Conservation (phyloP, 306 rosid genomes). For the Senna tora region DNA sequence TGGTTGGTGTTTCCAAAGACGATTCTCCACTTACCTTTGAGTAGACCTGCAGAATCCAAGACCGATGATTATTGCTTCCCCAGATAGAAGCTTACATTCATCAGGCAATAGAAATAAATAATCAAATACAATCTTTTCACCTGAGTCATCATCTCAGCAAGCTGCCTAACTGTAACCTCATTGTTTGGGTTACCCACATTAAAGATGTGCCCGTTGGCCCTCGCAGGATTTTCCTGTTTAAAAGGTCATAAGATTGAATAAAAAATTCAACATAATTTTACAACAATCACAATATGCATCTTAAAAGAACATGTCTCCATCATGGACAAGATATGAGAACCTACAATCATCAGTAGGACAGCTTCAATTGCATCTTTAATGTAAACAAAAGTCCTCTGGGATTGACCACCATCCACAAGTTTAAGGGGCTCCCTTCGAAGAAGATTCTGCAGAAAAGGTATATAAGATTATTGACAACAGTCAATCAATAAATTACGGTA, state of each 20-base stretch:
- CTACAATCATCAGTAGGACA: constrained; percentile 89
- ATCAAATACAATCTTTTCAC: constrained; percentile 43
- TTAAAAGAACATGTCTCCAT: no score
- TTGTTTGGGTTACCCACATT: constrained; percentile 98
- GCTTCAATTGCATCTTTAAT: constrained; percentile 99
- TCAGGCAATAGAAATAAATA: no score
- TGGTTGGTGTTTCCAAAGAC: constrained; percentile 61
- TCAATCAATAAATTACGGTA: no score
- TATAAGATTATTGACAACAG: no score
- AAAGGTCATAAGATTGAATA: constrained; percentile 18
- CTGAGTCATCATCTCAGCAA: constrained; percentile 97
- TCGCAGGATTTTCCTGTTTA: constrained; percentile 87
- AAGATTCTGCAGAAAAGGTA: constrained; percentile 64
- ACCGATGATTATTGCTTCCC: no score
- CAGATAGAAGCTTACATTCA: no score
- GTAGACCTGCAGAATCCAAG: constrained; percentile 83
- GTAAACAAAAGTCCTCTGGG: constrained; percentile 93
- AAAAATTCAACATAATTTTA: constrained; percentile 6
- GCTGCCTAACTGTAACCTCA: constrained; percentile 97
- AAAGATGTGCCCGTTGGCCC: constrained; percentile 91
- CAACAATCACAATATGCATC: constrained; percentile 9
- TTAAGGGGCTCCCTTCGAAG: constrained; percentile 93
- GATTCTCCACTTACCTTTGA: constrained; percentile 84
- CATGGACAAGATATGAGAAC: no score
- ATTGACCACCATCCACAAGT: constrained; percentile 97